phyloP scores from a whole-genome alignment of 1,284 basidiomycete species.

The Cystobasidium slooffiae region DNA sequence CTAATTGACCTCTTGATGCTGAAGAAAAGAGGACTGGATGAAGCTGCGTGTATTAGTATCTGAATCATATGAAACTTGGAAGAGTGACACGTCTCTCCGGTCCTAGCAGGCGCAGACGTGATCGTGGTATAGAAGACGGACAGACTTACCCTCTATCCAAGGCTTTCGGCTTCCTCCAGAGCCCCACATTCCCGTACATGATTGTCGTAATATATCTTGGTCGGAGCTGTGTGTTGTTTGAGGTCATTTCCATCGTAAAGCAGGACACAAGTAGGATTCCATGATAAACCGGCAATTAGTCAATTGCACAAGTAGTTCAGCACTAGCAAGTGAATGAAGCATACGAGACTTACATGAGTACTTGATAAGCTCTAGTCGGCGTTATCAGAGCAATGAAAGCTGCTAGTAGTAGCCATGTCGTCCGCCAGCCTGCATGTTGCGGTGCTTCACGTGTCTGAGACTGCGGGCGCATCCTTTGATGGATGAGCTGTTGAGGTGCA shows the following conservation, averaged over 20 bases:
- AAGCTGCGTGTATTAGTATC: background rate
- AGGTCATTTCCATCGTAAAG: background rate
- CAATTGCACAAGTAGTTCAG: background rate
- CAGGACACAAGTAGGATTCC: background rate
- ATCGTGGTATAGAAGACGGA: background rate
- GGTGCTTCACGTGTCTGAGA: too few relatives aligned
- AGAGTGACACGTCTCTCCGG: constrained; percentile 9
- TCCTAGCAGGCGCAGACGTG: too few relatives aligned
- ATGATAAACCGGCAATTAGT: constrained; percentile 3
- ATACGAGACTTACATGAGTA: constrained; percentile 33
- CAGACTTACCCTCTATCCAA: constrained; percentile 76
- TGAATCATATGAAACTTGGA: constrained; percentile 42
- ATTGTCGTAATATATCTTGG: constrained; percentile 72
- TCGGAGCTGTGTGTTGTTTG: constrained; percentile 53
- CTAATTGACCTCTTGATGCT: constrained; percentile 79
- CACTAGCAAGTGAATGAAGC: background rate
- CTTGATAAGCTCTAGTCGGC: constrained; percentile 43
- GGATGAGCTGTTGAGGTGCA: too few relatives aligned
- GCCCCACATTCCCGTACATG: constrained; percentile 94
- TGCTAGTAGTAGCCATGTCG: background rate
- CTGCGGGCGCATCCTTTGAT: too few relatives aligned
- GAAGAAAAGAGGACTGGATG: constrained; percentile 76
- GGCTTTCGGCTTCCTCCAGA: constrained; percentile 64
- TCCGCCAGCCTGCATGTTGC: background rate
- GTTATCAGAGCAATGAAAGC: background rate